Evolutionary conservation across 2,329 filamentous ascomycete genomes (phyloP).

Genomic region (Epichloe gansuensis): DNA sequence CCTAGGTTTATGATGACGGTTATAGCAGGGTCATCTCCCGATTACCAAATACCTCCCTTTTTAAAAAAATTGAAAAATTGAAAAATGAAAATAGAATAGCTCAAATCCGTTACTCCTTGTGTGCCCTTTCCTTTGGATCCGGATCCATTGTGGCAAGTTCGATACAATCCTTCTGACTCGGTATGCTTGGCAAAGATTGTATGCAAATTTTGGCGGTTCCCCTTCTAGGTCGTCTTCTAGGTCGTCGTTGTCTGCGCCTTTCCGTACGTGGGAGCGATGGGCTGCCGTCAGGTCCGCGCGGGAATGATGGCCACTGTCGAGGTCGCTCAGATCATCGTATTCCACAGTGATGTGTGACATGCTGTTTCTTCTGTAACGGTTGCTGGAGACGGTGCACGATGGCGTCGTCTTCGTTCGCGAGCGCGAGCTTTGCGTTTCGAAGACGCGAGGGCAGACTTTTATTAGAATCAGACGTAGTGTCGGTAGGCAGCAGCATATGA

Average conservation of each 20-base stretch:
- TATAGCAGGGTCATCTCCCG: too few species aligned
- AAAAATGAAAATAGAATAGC: too few species aligned
- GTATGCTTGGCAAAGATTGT: neutral
- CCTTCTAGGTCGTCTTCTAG: neutral
- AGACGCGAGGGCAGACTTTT: neutral
- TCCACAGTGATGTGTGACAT: neutral
- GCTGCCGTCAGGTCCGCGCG: neutral
- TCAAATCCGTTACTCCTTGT: too few species aligned
- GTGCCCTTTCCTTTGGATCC: neutral
- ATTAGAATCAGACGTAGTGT: constrained; percentile 14
- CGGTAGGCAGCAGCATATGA: constrained; percentile 17
- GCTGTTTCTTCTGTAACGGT: neutral
- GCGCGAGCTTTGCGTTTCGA: neutral
- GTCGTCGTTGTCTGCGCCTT: neutral
- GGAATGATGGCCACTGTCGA: neutral
- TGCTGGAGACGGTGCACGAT: neutral
- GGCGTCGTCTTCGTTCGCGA: neutral
- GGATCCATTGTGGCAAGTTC: neutral
- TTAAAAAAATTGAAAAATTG: too few species aligned
- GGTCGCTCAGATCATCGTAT: neutral
- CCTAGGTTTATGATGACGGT: too few species aligned
- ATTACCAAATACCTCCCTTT: too few species aligned
- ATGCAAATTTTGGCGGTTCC: neutral
- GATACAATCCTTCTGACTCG: neutral
- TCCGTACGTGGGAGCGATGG: neutral